Evolutionary conservation across 176 grass and related monocot genomes (phyloP).

Genomic region (Tillandsia fasciculata): DNA sequence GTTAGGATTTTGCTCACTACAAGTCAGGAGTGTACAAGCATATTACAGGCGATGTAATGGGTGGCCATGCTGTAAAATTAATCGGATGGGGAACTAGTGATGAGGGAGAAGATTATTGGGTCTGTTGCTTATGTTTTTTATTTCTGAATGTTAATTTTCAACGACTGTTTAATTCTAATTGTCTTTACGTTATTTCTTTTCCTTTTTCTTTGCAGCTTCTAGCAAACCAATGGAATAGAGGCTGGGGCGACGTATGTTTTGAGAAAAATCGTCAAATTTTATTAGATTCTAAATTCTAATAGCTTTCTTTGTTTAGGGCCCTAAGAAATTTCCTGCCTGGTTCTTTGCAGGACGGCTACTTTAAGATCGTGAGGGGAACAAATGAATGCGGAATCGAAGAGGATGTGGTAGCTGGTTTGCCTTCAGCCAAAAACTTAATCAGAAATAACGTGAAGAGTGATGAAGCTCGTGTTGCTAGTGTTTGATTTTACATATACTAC

Average conservation of each 20-base stretch:
- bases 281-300: constrained; percentile 2
- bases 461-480: constrained; percentile 13
- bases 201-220: constrained; percentile 59
- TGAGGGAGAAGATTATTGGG: constrained; percentile 89
- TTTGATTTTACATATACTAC: constrained; percentile 9
- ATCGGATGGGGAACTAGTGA: constrained; percentile 93
- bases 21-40: constrained; percentile 97
- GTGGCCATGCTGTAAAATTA: constrained; percentile 85
- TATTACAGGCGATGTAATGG: constrained; percentile 57
- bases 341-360: constrained; percentile 67
- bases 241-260: constrained; percentile 89
- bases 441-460: constrained; percentile 8
- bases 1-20: constrained; percentile 90
- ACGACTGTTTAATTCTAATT: not conserved
- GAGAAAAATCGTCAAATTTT: not conserved
- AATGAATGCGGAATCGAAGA: constrained; percentile 89
- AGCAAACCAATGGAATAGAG: constrained; percentile 91
- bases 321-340: constrained; percentile 1
- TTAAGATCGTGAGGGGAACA: constrained; percentile 65
- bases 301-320: not conserved
- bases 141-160: constrained; percentile 2
- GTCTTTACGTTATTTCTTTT: constrained; percentile 9
- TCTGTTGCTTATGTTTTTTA: constrained; percentile 21
- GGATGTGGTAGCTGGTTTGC: constrained; percentile 64
- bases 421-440: constrained; percentile 50